A percentile compares a stretch with the other conserved stretches of the same genome.
Evolutionary conservation across 345 rosid genomes (phyloP).

Genomic region (Iberis pinnata): DNA sequence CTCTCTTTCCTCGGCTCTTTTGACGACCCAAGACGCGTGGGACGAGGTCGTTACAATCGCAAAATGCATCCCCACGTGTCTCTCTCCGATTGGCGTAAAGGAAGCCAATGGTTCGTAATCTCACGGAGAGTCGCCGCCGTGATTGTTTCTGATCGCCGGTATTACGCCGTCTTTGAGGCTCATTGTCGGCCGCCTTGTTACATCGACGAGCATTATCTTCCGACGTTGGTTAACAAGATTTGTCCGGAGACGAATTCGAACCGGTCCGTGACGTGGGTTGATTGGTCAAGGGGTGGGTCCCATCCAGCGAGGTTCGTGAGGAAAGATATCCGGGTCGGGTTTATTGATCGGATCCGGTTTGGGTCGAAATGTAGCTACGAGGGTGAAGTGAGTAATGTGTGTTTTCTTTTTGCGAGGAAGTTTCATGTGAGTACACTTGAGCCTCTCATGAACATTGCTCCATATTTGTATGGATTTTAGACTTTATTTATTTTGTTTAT

Average conservation of each 20-base stretch:
- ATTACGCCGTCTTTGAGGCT: conserved; percentile 27
- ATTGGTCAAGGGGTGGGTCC: conserved; percentile 40
- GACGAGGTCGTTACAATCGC: conserved; percentile 43
- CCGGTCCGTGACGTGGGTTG: conserved; percentile 46
- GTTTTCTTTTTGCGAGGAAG: conserved; percentile 46
- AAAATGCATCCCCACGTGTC: conserved; percentile 39
- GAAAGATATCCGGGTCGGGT: conserved; percentile 31
- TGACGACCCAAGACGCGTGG: conserved; percentile 38
- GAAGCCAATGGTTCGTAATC: conserved; percentile 47
- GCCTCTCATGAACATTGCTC: conserved; percentile 36
- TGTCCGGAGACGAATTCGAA: conserved; percentile 32
- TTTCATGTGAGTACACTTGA: conserved; percentile 41
- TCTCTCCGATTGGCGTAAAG: conserved; percentile 38
- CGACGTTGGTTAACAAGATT: conserved; percentile 35
- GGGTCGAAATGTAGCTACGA: conserved; percentile 36
- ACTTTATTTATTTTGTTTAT: background rate
- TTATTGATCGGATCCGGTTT: conserved; percentile 33
- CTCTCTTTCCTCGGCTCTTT: conserved; percentile 35
- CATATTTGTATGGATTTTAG: conserved; percentile 19
- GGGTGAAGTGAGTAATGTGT: conserved; percentile 31
- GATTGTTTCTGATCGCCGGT: conserved; percentile 36
- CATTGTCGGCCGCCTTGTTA: conserved; percentile 44
- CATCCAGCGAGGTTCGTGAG: conserved; percentile 38
- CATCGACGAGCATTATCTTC: conserved; percentile 43
- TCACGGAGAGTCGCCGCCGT: conserved; percentile 30